Evolutionary conservation across 805 yeast genomes (phyloP), one percentile per base, ranked within the genome.

Genomic region (Sporopachydermia lactativora): DNA sequence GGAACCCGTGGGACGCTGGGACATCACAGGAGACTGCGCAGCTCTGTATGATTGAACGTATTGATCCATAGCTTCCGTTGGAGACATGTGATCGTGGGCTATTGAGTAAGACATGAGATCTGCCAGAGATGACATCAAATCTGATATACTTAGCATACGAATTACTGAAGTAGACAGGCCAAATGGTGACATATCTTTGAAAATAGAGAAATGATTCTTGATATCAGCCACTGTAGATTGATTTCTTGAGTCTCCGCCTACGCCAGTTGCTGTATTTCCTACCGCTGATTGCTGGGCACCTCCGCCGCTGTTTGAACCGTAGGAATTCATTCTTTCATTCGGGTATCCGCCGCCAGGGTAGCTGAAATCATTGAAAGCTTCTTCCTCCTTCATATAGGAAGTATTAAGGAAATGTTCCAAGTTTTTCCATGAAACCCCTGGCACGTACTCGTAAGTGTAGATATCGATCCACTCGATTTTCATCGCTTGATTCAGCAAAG

Each of bases 391-490:
- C n/a, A 24, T 44, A 37, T 18, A 5, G n/a, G 38, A 11, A 14
- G 13, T 43, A 17, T n/a, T 41, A 48, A 40, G 3, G 49, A 38
- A 13, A 31, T 19, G 41, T 17, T 13, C 34, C 34, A 41, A 45
- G 40, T 39, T 38, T 17, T 42, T 41, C 5, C 47, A 45, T 18
- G 39, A 49, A 24, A 41, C 47, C 45, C 64, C 64, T 42, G 77
- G 68, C 41, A 64, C 52, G 55, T 67, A 59, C 48, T 66, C 63
- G 41, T 64, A 65, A 3, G 70, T 57, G 17, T 69, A 70, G 45
- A 79, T 61, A 50, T 82, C 94, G 36, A 80, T 54, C 74, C 81
- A 80, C 47, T 83, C 94, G 18, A 85, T 70, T 46, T 72, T 69
- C 45, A 82, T 61, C 40, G 68, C 70, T 19, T 77, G 63, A 51